Evolutionary conservation across 257 asterid species (phyloP).

Genomic region (Plantago elongata): DNA sequence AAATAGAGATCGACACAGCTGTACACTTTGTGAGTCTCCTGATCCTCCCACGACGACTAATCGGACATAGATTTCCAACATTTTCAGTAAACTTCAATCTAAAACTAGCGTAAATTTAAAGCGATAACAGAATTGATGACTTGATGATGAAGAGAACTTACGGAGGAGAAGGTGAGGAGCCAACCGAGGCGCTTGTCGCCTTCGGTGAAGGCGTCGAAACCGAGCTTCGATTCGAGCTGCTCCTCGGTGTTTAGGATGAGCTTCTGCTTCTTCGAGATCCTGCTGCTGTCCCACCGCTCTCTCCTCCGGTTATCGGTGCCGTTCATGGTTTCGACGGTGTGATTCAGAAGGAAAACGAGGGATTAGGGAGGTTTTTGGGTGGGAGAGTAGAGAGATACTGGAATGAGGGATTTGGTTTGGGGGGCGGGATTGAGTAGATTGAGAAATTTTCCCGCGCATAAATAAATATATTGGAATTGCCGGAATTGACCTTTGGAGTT

Average conservation of each 20-base stretch:
- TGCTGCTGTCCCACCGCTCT: constrained; percentile 52
- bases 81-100: background rate
- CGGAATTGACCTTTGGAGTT: too few species aligned
- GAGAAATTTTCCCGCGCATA: too few species aligned
- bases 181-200: constrained; percentile 98
- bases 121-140: background rate
- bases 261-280: constrained; percentile 90
- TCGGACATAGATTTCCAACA: constrained; percentile 1
- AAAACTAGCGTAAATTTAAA: background rate
- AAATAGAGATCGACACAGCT: constrained; percentile 91
- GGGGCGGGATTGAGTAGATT: too few species aligned
- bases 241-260: constrained; percentile 77
- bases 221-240: constrained; percentile 88
- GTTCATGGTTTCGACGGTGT: constrained; percentile 26
- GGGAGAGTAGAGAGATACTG: too few species aligned
- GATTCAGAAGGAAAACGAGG: background rate
- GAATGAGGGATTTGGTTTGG: too few species aligned
- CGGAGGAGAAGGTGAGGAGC: constrained; percentile 87
- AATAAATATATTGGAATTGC: too few species aligned
- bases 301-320: constrained; percentile 62
- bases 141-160: constrained; percentile 26
- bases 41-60: constrained; percentile 96
- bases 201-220: constrained; percentile 70
- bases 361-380: background rate
- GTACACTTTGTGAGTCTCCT: constrained; percentile 70